These are phyloP conservation scores for Vitis hybrid DNA, from an alignment of 177 flowering plant genomes.

Conservation along the genomic window DNA sequence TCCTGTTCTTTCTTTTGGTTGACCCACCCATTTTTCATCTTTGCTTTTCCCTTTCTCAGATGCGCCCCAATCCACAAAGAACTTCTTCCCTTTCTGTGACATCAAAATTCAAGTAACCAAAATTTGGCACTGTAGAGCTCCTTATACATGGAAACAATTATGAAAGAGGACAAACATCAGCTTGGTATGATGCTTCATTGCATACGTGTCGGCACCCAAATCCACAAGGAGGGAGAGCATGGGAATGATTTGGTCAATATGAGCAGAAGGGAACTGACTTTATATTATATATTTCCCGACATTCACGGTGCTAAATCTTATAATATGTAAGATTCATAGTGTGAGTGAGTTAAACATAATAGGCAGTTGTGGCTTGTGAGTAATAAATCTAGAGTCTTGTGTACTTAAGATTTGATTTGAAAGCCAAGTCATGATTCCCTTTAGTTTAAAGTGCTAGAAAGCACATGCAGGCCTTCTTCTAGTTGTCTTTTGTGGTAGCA, in stretches of 20 bases:
- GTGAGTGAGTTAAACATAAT: background rate
- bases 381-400: constrained; percentile 4
- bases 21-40: background rate
- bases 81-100: no score
- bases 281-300: constrained; percentile 5
- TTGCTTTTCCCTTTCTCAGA: no score
- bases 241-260: background rate
- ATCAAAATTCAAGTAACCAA: no score
- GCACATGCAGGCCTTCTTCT: constrained; percentile 25
- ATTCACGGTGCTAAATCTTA: constrained; percentile 9
- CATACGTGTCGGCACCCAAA: background rate
- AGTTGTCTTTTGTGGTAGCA: constrained; percentile 12
- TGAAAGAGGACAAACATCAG: background rate
- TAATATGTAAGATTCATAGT: background rate
- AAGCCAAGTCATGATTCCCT: constrained; percentile 22
- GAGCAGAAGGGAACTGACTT: background rate
- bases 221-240: no score
- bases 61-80: no score
- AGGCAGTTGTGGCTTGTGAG: background rate
- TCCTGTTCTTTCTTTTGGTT: constrained; percentile 5
- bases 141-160: background rate
- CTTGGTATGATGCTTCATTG: background rate
- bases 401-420: constrained; percentile 1
- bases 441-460: constrained; percentile 18
- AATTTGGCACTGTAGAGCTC: no score